Percentiles rank a stretch among this genome's conserved stretches.
These are phyloP conservation scores for Ilyonectria destructans DNA, from an alignment of 2,329 filamentous ascomycete species.

Conservation along the genomic window DNA sequence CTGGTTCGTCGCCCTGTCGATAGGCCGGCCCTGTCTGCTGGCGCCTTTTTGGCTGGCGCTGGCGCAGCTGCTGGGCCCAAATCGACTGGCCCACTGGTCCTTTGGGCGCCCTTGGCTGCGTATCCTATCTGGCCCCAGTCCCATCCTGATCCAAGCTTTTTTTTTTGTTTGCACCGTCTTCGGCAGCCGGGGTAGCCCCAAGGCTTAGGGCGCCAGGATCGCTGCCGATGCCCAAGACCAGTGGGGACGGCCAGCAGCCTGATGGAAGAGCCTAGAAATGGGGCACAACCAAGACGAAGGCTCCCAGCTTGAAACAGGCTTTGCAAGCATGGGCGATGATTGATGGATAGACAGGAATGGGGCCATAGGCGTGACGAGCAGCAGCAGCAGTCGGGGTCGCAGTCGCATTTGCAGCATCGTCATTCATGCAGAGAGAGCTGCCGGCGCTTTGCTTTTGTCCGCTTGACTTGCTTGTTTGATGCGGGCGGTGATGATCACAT, in stretches of 20 bases:
- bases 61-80: conserved; percentile 39
- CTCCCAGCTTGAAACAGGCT: conserved; percentile 20
- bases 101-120: conserved; percentile 22
- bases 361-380: conserved; percentile 9
- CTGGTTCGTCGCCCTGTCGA: conserved; percentile 45
- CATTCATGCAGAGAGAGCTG: conserved; percentile 45
- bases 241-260: conserved; percentile 37
- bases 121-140: conserved; percentile 22
- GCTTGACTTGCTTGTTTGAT: conserved; percentile 37
- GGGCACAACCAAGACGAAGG: conserved; percentile 13
- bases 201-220: conserved; percentile 42
- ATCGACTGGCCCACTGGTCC: conserved; percentile 37
- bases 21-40: conserved; percentile 37
- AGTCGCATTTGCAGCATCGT: conserved; percentile 31
- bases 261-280: conserved; percentile 43
- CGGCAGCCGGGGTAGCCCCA: conserved; percentile 24
- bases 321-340: conserved; percentile 32
- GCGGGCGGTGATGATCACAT: conserved; percentile 44
- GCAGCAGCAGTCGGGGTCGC: conserved; percentile 27
- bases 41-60: conserved; percentile 42
- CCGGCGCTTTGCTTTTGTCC: conserved; percentile 39
- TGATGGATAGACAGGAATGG: background rate
- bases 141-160: conserved; percentile 22
- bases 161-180: conserved; percentile 20
- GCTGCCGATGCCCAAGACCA: conserved; percentile 40